phyloP scores from a whole-genome alignment of 306 rosid genomes.

The Cucurbita maxima region DNA sequence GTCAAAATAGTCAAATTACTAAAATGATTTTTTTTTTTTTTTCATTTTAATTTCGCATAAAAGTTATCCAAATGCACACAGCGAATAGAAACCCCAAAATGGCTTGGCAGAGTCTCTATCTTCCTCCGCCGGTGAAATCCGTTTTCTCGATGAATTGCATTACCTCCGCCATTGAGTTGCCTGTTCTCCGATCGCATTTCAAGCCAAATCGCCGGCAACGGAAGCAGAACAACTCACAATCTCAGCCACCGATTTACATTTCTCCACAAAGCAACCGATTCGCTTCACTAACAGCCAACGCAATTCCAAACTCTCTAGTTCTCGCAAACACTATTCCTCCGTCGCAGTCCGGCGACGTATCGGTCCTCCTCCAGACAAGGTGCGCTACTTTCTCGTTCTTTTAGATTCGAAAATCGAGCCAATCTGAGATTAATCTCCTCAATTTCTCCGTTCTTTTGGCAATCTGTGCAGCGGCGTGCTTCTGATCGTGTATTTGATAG shows the following conservation, averaged over 20 bases:
- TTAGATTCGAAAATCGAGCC: not conserved
- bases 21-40: too few relatives aligned
- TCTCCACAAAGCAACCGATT: not conserved
- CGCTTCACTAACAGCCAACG: not conserved
- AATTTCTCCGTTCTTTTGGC: not conserved
- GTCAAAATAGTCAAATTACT: too few relatives aligned
- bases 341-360: not conserved
- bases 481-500: not conserved
- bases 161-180: not conserved
- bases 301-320: not conserved
- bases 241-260: not conserved
- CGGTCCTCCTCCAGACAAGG: not conserved
- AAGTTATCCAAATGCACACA: not conserved
- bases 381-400: not conserved
- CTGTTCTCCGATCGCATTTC: not conserved
- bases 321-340: not conserved
- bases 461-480: not conserved
- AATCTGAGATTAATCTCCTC: not conserved
- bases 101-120: not conserved
- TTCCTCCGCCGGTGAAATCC: not conserved
- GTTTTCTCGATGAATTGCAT: not conserved
- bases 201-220: not conserved
- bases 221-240: not conserved
- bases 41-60: not conserved
- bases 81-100: not conserved